Conservation (phyloP, 768 basidiomycete genomes). For the Cystobasidium onofrii region DNA sequence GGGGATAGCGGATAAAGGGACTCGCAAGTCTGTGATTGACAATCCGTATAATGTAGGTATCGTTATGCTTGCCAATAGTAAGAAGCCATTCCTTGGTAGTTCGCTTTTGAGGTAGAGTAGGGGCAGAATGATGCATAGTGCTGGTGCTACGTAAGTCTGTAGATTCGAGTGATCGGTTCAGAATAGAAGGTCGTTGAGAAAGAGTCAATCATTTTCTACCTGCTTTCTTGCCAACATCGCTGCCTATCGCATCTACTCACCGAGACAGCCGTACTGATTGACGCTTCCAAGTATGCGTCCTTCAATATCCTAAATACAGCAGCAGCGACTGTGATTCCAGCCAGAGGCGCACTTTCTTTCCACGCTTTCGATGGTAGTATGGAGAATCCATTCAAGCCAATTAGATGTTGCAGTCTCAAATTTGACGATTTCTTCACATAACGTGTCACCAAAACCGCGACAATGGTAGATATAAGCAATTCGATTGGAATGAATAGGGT, state of each 20-base stretch:
- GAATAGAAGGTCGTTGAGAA: no score
- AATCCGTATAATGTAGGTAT: neutral
- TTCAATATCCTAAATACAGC: neutral
- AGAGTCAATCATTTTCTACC: no score
- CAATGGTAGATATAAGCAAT: neutral
- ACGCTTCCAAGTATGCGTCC: neutral
- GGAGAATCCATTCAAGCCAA: neutral
- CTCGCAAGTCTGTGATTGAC: neutral
- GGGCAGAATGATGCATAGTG: neutral
- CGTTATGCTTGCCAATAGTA: neutral
- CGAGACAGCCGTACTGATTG: neutral
- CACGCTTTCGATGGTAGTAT: neutral
- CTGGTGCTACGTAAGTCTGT: slow-evolving; percentile 10
- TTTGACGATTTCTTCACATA: neutral
- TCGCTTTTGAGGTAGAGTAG: neutral
- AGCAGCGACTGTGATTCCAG: neutral
- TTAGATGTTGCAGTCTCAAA: neutral
- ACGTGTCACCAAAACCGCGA: neutral
- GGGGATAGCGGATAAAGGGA: neutral
- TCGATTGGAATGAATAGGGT: neutral
- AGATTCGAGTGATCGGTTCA: no score
- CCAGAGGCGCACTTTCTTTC: slow-evolving; percentile 2
- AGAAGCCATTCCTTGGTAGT: slow-evolving; percentile 3
- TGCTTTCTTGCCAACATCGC: no score
- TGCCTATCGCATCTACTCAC: neutral